phyloP scores from a whole-genome alignment of 2,329 filamentous ascomycete species.

The Cladophialophora exuberans region DNA sequence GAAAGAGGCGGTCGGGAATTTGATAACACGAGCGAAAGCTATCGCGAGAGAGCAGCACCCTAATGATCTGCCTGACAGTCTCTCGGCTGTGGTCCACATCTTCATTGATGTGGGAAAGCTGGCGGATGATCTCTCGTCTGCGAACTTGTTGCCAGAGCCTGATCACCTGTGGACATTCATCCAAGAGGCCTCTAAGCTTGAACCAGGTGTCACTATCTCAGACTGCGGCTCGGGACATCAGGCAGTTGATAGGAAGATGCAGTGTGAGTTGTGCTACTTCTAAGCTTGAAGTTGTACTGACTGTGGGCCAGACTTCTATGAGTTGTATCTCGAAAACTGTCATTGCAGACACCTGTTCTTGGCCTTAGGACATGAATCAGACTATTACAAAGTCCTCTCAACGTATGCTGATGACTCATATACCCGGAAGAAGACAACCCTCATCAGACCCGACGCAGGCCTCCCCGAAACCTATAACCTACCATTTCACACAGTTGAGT shows the following conservation, averaged over 20 bases:
- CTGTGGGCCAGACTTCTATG: slow-evolving; percentile 25
- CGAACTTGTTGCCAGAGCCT: slow-evolving; percentile 18
- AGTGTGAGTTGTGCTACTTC: slow-evolving; percentile 10
- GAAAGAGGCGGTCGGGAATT: slow-evolving; percentile 12
- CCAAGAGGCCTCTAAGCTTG: slow-evolving; percentile 19
- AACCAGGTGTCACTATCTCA: slow-evolving; percentile 22
- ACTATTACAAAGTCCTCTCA: slow-evolving; percentile 27
- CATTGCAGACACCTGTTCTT: slow-evolving; percentile 30
- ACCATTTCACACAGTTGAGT: slow-evolving; percentile 22
- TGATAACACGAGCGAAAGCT: slow-evolving; percentile 22
- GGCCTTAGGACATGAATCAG: slow-evolving; percentile 22
- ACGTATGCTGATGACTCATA: slow-evolving; percentile 29
- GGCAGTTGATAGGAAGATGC: slow-evolving; percentile 21
- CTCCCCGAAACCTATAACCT: slow-evolving; percentile 16
- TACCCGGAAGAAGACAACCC: slow-evolving; percentile 27
- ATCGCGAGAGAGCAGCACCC: slow-evolving; percentile 27
- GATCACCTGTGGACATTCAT: slow-evolving; percentile 26
- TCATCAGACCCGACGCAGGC: slow-evolving; percentile 15
- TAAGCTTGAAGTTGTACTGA: slow-evolving; percentile 9
- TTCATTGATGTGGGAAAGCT: slow-evolving; percentile 29
- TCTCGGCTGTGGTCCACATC: slow-evolving; percentile 24
- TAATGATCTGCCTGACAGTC: slow-evolving; percentile 26
- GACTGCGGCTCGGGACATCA: slow-evolving; percentile 23
- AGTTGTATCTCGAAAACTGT: slow-evolving; percentile 30
- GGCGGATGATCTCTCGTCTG: slow-evolving; percentile 20